phyloP scores from a whole-genome alignment of 1,139 yeast genomes.

The Yamadazyma trypodendri region DNA sequence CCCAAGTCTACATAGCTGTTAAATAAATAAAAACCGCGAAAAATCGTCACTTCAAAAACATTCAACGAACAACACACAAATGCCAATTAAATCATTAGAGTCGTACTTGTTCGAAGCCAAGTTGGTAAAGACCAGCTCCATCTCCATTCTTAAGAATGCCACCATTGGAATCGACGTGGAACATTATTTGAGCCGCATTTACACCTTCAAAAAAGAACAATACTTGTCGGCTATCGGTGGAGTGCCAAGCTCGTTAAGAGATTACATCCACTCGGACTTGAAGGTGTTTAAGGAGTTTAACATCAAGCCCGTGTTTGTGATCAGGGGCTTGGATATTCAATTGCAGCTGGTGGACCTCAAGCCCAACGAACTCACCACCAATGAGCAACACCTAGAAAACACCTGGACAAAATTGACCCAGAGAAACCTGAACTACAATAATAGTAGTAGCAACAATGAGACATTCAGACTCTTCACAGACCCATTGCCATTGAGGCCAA shows the following conservation, averaged over 20 bases:
- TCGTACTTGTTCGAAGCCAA: conserved; percentile 69
- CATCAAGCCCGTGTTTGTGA: conserved; percentile 75
- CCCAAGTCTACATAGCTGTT: too few relatives aligned
- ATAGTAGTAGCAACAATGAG: conserved; percentile 26
- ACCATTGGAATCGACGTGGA: conserved; percentile 84
- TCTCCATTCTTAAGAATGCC: conserved; percentile 65
- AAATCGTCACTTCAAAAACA: not conserved
- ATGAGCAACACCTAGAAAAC: conserved; percentile 45
- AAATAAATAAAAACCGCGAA: not conserved
- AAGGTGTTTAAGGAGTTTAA: conserved; percentile 57
- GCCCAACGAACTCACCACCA: conserved; percentile 42
- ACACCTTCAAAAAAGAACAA: conserved; percentile 67
- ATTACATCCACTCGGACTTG: conserved; percentile 61
- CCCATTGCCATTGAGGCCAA: conserved; percentile 47
- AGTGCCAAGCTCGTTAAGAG: conserved; percentile 63
- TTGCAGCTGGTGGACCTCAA: conserved; percentile 28
- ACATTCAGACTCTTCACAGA: conserved; percentile 48
- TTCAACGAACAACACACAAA: conserved; percentile 11
- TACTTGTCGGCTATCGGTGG: conserved; percentile 82
- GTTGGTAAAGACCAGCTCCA: conserved; percentile 59
- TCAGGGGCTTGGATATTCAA: conserved; percentile 54
- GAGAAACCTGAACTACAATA: conserved; percentile 23
- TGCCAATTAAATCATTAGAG: conserved; percentile 70
- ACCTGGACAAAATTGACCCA: conserved; percentile 45
- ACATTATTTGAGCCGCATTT: conserved; percentile 65